Evolutionary conservation across 2,329 filamentous ascomycete species (phyloP).

Genomic region (Catunica adiposa): DNA sequence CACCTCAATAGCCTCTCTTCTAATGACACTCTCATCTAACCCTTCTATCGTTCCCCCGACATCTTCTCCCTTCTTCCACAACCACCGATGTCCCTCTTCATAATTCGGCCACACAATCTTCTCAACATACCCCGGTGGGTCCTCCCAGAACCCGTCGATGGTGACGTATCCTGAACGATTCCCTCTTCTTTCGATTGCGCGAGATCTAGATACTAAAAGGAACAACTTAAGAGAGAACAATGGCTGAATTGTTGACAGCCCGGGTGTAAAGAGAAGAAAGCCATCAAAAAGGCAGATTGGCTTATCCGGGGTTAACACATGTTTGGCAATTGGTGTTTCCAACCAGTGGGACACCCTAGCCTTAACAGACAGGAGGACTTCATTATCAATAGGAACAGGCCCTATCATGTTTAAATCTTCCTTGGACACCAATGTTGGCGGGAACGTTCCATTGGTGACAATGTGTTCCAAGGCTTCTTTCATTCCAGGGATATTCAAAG

Average conservation of each 20-base stretch:
- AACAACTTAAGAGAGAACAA: slow-evolving; percentile 65
- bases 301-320: slow-evolving; percentile 18
- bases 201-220: slow-evolving; percentile 49
- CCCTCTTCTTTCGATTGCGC: slow-evolving; percentile 48
- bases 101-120: slow-evolving; percentile 94
- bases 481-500: slow-evolving; percentile 57
- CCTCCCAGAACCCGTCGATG: slow-evolving; percentile 80
- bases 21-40: slow-evolving; percentile 24
- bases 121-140: slow-evolving; percentile 88
- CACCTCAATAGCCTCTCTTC: slow-evolving; percentile 30
- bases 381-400: slow-evolving; percentile 32
- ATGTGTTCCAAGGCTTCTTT: slow-evolving; percentile 53
- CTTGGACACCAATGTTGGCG: slow-evolving; percentile 24
- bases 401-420: slow-evolving; percentile 49
- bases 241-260: slow-evolving; percentile 37
- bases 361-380: slow-evolving; percentile 30
- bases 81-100: slow-evolving; percentile 59
- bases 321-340: slow-evolving; percentile 28
- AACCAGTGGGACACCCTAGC: slow-evolving; percentile 32
- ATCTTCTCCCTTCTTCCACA: slow-evolving; percentile 51
- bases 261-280: slow-evolving; percentile 61
- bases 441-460: slow-evolving; percentile 46
- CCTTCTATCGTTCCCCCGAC: slow-evolving; percentile 40
- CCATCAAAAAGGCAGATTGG: slow-evolving; percentile 67
- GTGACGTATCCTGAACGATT: slow-evolving; percentile 64